phyloP scores from a whole-genome alignment of 75 land plant species.

The Cunninghamia lanceolata region DNA sequence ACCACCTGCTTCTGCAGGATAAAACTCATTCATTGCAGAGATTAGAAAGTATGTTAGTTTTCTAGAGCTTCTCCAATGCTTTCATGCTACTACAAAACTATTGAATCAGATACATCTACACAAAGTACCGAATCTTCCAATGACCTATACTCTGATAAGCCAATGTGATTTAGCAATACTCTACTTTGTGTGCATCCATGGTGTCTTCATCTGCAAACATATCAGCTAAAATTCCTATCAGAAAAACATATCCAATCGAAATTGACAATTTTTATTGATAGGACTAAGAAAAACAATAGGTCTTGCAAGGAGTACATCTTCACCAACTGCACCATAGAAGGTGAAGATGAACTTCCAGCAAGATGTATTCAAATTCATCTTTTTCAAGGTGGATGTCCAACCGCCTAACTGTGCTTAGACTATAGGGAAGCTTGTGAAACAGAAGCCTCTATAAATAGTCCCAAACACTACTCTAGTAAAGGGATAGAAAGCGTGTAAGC shows the following conservation, averaged over 20 bases:
- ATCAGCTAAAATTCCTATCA: neutral
- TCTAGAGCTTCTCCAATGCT: neutral
- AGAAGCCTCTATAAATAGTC: too few relatives aligned
- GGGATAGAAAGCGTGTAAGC: too few relatives aligned
- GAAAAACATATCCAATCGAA: too few relatives aligned
- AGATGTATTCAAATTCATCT: neutral
- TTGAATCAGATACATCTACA: neutral
- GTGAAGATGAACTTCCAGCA: neutral
- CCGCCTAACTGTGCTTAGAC: too few relatives aligned
- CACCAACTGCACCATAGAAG: neutral
- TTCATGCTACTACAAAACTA: neutral
- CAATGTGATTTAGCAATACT: slow-evolving; percentile 82
- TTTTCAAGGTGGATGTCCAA: too few relatives aligned
- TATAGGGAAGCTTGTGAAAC: too few relatives aligned
- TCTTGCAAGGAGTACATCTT: neutral
- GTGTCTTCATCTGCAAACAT: slow-evolving; percentile 80
- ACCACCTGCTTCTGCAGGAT: neutral
- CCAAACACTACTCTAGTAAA: too few relatives aligned
- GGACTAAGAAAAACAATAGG: too few relatives aligned
- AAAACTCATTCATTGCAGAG: neutral
- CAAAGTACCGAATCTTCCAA: slow-evolving; percentile 57
- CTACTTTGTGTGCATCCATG: slow-evolving; percentile 92
- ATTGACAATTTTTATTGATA: too few relatives aligned
- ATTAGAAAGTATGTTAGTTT: neutral
- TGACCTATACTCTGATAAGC: too few relatives aligned